These are phyloP conservation scores for Aureobasidium namibiae DNA, from an alignment of 2,329 filamentous ascomycete species.

Conservation along the genomic window DNA sequence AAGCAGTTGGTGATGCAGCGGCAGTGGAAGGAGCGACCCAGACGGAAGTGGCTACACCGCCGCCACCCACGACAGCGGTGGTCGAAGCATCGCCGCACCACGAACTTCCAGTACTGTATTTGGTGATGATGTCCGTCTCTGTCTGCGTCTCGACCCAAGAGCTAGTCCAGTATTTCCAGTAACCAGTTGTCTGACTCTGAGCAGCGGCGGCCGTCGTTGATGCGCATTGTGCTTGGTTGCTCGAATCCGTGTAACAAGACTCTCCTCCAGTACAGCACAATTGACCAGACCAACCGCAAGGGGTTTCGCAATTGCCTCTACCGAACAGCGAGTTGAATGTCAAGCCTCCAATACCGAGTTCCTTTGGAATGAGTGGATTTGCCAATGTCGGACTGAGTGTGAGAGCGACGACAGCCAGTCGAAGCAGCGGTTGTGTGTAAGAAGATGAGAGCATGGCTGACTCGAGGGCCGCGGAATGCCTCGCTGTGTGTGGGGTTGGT, in stretches of 20 bases:
- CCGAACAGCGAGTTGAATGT: slow-evolving; percentile 27
- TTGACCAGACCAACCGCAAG: slow-evolving; percentile 45
- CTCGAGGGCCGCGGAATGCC: slow-evolving; percentile 19
- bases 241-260: slow-evolving; percentile 42
- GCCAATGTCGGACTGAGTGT: slow-evolving; percentile 19
- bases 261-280: slow-evolving; percentile 41
- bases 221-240: slow-evolving; percentile 41
- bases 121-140: slow-evolving; percentile 37
- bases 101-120: slow-evolving; percentile 47
- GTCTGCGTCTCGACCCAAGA: slow-evolving; percentile 48
- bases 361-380: slow-evolving; percentile 20
- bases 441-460: slow-evolving; percentile 11
- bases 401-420: slow-evolving; percentile 23
- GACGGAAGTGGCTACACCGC: slow-evolving; percentile 20
- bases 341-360: slow-evolving; percentile 20
- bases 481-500: background rate
- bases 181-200: slow-evolving; percentile 28
- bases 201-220: slow-evolving; percentile 17
- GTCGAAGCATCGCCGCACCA: slow-evolving; percentile 26
- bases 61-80: slow-evolving; percentile 16
- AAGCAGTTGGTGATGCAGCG: slow-evolving; percentile 20
- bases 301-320: slow-evolving; percentile 35
- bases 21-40: slow-evolving; percentile 7
- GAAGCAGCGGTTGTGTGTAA: slow-evolving; percentile 18
- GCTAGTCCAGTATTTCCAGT: slow-evolving; percentile 50